A percentile compares a stretch with the other conserved stretches of the same genome.
Conservation (phyloP, 352 stramenopile species). For the Globisporangium parvum region DNA sequence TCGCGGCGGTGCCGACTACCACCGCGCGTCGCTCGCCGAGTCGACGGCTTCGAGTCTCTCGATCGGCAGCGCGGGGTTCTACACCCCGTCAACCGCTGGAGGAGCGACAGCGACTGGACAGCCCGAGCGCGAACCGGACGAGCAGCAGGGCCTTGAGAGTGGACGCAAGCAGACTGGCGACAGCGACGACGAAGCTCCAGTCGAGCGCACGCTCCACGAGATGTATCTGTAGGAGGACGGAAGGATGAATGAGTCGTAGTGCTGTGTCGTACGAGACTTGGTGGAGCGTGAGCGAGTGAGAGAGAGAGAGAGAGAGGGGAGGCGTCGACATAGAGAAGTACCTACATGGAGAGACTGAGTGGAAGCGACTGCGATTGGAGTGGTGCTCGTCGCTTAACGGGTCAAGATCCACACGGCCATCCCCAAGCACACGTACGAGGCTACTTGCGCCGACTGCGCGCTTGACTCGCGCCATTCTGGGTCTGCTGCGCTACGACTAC, state of each 20-base stretch:
- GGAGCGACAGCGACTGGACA: constrained; percentile 17
- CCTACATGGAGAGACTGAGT: no score
- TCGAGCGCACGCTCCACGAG: constrained; percentile 6
- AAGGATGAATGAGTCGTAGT: not conserved
- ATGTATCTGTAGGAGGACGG: constrained; percentile 2
- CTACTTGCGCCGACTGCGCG: not conserved
- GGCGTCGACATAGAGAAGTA: no score
- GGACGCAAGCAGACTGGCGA: constrained; percentile 8
- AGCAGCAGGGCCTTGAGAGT: constrained; percentile 1
- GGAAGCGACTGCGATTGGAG: no score
- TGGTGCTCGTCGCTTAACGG: no score
- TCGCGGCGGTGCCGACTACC: constrained; percentile 6
- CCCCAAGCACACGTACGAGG: no score
- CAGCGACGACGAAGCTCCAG: not conserved
- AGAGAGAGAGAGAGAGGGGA: not conserved
- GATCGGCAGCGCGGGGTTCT: not conserved
- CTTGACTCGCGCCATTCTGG: not conserved
- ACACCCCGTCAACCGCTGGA: not conserved
- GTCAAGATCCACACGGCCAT: no score
- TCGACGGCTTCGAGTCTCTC: constrained; percentile 22
- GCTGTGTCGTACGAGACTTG: no score
- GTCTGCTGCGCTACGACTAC: not conserved
- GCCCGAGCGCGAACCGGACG: constrained; percentile 30
- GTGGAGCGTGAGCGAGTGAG: not conserved
- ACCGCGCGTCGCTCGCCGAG: constrained; percentile 4